Evolutionary conservation across 805 yeast species (phyloP).

Genomic region (Candida nitratophila): DNA sequence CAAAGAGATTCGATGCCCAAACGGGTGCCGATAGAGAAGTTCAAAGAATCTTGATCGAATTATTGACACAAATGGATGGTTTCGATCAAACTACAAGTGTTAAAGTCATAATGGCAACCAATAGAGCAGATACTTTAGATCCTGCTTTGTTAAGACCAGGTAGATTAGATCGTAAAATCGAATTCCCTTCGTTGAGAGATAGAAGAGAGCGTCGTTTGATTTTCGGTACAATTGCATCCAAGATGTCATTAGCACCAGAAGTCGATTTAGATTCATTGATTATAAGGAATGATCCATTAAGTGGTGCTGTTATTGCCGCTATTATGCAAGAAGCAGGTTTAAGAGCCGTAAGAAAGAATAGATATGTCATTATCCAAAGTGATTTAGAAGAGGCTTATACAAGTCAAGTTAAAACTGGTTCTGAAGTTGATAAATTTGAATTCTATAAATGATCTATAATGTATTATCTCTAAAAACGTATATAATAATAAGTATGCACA

Average conservation of each 20-base stretch:
- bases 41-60: constrained; percentile 92
- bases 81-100: constrained; percentile 94
- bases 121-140: constrained; percentile 98
- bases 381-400: constrained; percentile 98
- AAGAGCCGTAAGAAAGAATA: constrained; percentile 95
- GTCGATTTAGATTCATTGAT: constrained; percentile 92
- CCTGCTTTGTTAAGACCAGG: constrained; percentile 99
- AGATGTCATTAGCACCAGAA: constrained; percentile 97
- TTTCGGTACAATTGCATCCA: constrained; percentile 91
- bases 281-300: constrained; percentile 90
- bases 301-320: constrained; percentile 97
- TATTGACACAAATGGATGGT: constrained; percentile 98
- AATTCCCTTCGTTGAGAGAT: constrained; percentile 92
- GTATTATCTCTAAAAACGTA: background rate
- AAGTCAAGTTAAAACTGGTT: constrained; percentile 90
- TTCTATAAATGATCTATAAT: constrained; percentile 69
- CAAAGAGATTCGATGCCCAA: constrained; percentile 98
- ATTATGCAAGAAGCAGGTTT: constrained; percentile 99
- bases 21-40: constrained; percentile 99
- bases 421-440: constrained; percentile 95
- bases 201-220: constrained; percentile 97
- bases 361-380: constrained; percentile 92
- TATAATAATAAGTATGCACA: background rate
- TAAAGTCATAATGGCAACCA: constrained; percentile 98
- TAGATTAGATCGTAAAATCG: constrained; percentile 95